Base-by-base conservation (phyloP, 2,329 filamentous ascomycete species). In the Ophiostoma angusticollis region DNA sequence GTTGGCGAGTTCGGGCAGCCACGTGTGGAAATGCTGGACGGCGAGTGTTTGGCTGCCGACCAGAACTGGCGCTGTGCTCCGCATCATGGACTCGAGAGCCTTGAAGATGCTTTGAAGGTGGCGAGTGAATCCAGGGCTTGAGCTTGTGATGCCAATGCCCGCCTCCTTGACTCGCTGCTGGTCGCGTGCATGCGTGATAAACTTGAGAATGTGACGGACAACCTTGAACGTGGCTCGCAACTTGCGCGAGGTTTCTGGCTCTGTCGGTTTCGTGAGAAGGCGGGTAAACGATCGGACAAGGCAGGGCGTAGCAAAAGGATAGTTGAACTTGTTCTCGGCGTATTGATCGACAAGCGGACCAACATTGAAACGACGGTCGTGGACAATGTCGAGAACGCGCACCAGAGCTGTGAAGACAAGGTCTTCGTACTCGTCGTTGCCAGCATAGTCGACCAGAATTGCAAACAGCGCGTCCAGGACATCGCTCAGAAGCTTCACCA, bases 11-110 rank as follows among this genome's bases (percentile, higher is more conserved):
- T 96, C 89, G 0, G 91, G 89, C n/a, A 98, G 65, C 91, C 91
- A 98, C 0, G 84, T 83, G 54, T 96, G 89, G 56, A 96, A 93
- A 56, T 96, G 85, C 58, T 98, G 91, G 11, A 96, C 86, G 3
- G 93, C 78, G 35, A 98, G 65, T 0, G 91, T 96, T 60, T 98
- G 93, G 46, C 84, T 96, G 24, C 91, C 91, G 12, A 96, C 83
- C 18, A 96, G 65, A 14, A 87, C 78, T 0, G 91, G 83, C 3
- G 85, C 82, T 2, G 78, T 69, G 56, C 85, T 94, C 44, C 79
- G 77, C 84, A 98, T 95, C 61, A 98, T 74, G 13, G 72, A 69
- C 58, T 96, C 86, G 18, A 98, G 68, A 1, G 84, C 82, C 54
- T 86, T 87, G 65, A 96, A 96, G 27, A 96, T 85, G 24, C 72